These are phyloP conservation scores for Phalaenopsis equestris DNA, from an alignment of 106 monocot species.

Conservation along the genomic window DNA sequence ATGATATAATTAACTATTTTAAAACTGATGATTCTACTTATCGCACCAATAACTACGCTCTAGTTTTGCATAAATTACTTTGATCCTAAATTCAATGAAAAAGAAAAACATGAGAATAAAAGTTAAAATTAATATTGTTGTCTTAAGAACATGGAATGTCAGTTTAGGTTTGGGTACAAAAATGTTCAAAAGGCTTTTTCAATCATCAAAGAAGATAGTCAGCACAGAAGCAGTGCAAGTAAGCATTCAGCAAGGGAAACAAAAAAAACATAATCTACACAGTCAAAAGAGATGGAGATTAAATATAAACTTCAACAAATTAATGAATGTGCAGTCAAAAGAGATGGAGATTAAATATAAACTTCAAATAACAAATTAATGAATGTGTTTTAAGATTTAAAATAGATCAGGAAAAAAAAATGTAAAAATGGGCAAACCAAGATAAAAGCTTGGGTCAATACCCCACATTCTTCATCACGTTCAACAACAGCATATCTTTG, in stretches of 20 bases:
- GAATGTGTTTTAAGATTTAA: neutral
- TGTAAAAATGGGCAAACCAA: neutral
- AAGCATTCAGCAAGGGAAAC: no score
- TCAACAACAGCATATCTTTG: constrained; percentile 95
- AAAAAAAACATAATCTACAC: no score
- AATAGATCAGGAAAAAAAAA: neutral
- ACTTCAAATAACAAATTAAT: neutral
- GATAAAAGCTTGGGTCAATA: constrained; percentile 14
- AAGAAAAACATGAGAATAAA: neutral
- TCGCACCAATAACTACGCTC: neutral
- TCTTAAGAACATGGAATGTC: neutral
- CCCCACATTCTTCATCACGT: constrained; percentile 95
- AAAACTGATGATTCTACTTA: neutral
- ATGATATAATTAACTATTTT: neutral
- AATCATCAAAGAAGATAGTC: neutral
- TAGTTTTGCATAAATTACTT: neutral
- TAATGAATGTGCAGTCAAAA: neutral
- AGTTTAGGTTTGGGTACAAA: neutral
- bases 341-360: neutral
- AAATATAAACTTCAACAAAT: neutral
- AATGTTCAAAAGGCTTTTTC: neutral
- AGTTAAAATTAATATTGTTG: neutral
- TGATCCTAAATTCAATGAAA: neutral
- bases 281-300: no score
- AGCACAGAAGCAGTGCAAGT: neutral